Evolutionary conservation across 2,329 filamentous ascomycete species (phyloP).

Genomic region (Kalmusia sp.): DNA sequence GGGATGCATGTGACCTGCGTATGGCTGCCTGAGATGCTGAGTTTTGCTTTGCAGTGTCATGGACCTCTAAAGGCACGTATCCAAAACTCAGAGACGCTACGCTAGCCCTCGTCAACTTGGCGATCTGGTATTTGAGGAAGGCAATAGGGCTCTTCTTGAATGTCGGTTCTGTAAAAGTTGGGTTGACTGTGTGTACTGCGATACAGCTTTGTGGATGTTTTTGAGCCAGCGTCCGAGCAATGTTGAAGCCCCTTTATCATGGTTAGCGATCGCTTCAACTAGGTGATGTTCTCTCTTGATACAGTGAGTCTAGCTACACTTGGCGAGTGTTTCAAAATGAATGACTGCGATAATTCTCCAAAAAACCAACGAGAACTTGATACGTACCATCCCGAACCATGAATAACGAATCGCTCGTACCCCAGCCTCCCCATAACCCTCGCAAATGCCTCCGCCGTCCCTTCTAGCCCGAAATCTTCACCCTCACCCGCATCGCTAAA

Average conservation of each 20-base stretch:
- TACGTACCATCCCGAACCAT: slow-evolving; percentile 59
- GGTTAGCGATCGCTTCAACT: slow-evolving; percentile 6
- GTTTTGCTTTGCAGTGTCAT: neutral
- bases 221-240: slow-evolving; percentile 56
- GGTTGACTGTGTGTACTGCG: slow-evolving; percentile 67
- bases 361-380: neutral
- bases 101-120: slow-evolving; percentile 47
- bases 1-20: neutral
- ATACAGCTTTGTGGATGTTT: slow-evolving; percentile 60
- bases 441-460: slow-evolving; percentile 64
- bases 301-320: too few species aligned
- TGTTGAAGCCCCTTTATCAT: slow-evolving; percentile 49
- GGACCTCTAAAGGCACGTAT: slow-evolving; percentile 62
- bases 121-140: slow-evolving; percentile 65
- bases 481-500: slow-evolving; percentile 69
- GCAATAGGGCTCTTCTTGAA: slow-evolving; percentile 52
- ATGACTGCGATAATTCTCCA: too few species aligned
- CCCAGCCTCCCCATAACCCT: slow-evolving; percentile 66
- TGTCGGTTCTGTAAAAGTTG: slow-evolving; percentile 60
- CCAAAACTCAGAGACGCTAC: slow-evolving; percentile 61
- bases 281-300: too few species aligned
- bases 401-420: slow-evolving; percentile 66
- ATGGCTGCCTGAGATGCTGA: neutral
- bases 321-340: too few species aligned
- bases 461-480: slow-evolving; percentile 57